Base-by-base conservation (phyloP, 73 alveolate genomes). In the Paramecium sexaurelia region DNA sequence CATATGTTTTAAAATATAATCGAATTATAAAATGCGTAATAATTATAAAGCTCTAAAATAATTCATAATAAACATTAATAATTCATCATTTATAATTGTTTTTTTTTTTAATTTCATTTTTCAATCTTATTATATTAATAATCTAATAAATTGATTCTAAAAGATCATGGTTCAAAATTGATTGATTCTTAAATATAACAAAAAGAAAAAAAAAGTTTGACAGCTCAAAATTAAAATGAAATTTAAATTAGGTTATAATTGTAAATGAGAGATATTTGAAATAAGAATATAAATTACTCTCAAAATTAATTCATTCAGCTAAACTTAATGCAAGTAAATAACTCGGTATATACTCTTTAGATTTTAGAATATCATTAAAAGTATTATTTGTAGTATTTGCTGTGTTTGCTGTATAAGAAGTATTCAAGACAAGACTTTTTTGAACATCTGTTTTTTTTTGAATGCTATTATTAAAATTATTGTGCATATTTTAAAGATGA, bases 261-360 rank as follows among this genome's bases (percentile, higher is more conserved):
- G 17, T 17, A 51, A 51, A 20, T n/a, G 67, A 51, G 67, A 51
- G 67, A 51, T 51, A 0, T 51, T 51, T 51, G 66, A 47, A 47
- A 47, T 47, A 47, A 11, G 66, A 51, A 51, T n/a, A n/a, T n/a
- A 51, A 51, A 51, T 17, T 0, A 51, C 67, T 51, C 19, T 51
- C 67, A 51, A 51, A 6, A 19, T 61, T 32, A 29, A 61, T 36
- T 78, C 90, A 78, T 39, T 78, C 71, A 40, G 43, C 90, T 39
- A 78, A 43, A 78, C 90, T 78, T 22, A 78, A 61, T 41, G 90
- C 90, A 19, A 78, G 43, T 61, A 78, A 37, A 78, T 78, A 78
- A 39, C 75, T 41, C n/a, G 90, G 90, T 11, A 78, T 26, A 71
- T 27, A 71, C 35, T 71, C 86, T 36, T 71, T 71, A 35, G 55